Evolutionary conservation across 1,284 basidiomycete species (phyloP).

Genomic region (Ceratobasidium sp.): DNA sequence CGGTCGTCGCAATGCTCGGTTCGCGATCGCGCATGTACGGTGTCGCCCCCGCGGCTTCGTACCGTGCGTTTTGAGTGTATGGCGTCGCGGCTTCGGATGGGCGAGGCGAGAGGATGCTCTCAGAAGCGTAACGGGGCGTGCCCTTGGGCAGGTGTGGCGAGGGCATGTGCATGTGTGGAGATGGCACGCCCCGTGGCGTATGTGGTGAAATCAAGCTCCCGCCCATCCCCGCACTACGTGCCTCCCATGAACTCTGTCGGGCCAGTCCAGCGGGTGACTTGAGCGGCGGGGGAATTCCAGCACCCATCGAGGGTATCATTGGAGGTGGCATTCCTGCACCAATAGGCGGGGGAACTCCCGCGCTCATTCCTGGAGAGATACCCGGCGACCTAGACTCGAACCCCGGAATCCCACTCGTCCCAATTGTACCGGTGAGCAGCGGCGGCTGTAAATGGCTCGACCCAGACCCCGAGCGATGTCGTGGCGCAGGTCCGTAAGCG

Average conservation of each 20-base stretch:
- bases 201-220: constrained; percentile 27
- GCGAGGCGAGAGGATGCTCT: constrained; percentile 12
- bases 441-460: constrained; percentile 7
- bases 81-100: background rate
- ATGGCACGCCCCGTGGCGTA: constrained; percentile 7
- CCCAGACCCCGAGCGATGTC: constrained; percentile 3
- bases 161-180: constrained; percentile 16
- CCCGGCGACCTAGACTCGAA: background rate
- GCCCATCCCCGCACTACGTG: background rate
- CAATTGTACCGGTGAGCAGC: constrained; percentile 24
- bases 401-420: background rate
- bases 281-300: background rate
- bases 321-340: background rate
- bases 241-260: constrained; percentile 17
- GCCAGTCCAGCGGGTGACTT: constrained; percentile 21
- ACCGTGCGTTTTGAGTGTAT: background rate
- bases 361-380: background rate
- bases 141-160: constrained; percentile 20
- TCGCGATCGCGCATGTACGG: constrained; percentile 33
- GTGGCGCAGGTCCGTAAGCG: constrained; percentile 30
- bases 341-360: background rate
- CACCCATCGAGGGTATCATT: too few relatives aligned
- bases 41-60: constrained; percentile 28
- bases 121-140: constrained; percentile 7
- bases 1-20: constrained; percentile 25